Conservation (phyloP, 164 flowering plant species). For the Chimonanthus salicifolius region DNA sequence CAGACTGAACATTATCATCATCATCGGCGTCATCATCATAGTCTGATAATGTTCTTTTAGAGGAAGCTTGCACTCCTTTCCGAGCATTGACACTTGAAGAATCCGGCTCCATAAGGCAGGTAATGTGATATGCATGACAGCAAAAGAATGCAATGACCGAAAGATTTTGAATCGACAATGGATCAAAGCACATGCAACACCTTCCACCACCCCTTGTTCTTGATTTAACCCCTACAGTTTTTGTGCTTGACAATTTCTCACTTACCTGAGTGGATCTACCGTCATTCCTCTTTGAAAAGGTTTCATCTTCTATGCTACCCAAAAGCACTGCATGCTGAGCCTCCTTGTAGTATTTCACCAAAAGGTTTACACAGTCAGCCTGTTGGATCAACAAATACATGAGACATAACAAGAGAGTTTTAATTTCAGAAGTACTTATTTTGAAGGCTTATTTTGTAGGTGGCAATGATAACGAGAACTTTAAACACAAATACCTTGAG, state of each 20-base stretch:
- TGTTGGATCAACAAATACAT: constrained; percentile 20
- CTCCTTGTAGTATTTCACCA: constrained; percentile 88
- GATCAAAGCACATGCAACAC: constrained; percentile 97
- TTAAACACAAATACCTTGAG: constrained; percentile 62
- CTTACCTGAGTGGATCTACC: constrained; percentile 23
- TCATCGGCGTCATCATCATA: constrained; percentile 35
- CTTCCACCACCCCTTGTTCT: constrained; percentile 72
- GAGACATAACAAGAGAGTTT: not conserved
- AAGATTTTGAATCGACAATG: constrained; percentile 54
- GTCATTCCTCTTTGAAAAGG: constrained; percentile 41
- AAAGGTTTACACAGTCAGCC: constrained; percentile 84
- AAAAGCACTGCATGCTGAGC: constrained; percentile 79
- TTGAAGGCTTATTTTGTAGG: not conserved
- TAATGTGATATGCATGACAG: constrained; percentile 83
- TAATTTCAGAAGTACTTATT: not conserved
- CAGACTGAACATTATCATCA: constrained; percentile 29
- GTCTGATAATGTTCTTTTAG: constrained; percentile 12
- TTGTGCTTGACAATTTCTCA: constrained; percentile 29
- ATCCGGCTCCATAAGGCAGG: constrained; percentile 68
- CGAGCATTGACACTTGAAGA: constrained; percentile 23
- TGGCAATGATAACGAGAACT: not conserved
- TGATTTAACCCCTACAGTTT: constrained; percentile 55
- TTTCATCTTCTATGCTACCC: constrained; percentile 64
- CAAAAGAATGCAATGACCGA: constrained; percentile 79
- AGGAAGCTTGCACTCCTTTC: constrained; percentile 18